Conservation (phyloP, 2,329 filamentous ascomycete species). For the Pestalotiopsis sp. region DNA sequence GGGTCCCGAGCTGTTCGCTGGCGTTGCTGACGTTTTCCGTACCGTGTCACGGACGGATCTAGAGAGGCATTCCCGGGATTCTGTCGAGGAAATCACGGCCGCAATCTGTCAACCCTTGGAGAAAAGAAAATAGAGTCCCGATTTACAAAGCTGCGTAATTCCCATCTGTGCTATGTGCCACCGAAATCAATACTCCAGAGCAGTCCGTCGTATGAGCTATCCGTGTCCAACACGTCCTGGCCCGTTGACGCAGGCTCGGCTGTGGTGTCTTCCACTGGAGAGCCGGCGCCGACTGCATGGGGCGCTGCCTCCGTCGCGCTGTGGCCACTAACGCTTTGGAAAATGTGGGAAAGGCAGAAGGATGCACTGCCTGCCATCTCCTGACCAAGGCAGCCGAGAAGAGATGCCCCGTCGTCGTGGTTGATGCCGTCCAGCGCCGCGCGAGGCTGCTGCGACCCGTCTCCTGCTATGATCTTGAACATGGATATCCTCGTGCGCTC, state of each 20-base stretch:
- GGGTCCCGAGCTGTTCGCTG: neutral
- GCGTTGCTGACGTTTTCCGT: neutral
- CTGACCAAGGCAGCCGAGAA: too few relatives aligned
- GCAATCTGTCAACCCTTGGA: neutral
- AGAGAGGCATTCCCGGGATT: neutral
- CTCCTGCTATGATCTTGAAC: too few relatives aligned
- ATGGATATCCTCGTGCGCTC: neutral
- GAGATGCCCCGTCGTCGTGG: too few relatives aligned
- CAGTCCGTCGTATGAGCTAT: neutral
- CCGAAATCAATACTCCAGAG: neutral
- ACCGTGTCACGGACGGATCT: neutral
- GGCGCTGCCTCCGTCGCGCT: too few relatives aligned
- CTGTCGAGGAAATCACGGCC: neutral
- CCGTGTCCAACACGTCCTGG: neutral
- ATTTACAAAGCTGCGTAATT: neutral
- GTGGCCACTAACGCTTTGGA: too few relatives aligned
- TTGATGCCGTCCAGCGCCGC: too few relatives aligned
- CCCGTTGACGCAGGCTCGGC: neutral
- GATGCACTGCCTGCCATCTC: too few relatives aligned
- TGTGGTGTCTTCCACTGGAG: too few relatives aligned
- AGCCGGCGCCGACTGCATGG: too few relatives aligned
- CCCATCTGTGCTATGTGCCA: neutral
- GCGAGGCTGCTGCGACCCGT: too few relatives aligned
- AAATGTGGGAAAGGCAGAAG: too few relatives aligned
- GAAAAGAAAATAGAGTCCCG: neutral